These are phyloP conservation scores for Malbranchea zuffiana DNA, from an alignment of 2,329 filamentous ascomycete genomes.

Conservation along the genomic window DNA sequence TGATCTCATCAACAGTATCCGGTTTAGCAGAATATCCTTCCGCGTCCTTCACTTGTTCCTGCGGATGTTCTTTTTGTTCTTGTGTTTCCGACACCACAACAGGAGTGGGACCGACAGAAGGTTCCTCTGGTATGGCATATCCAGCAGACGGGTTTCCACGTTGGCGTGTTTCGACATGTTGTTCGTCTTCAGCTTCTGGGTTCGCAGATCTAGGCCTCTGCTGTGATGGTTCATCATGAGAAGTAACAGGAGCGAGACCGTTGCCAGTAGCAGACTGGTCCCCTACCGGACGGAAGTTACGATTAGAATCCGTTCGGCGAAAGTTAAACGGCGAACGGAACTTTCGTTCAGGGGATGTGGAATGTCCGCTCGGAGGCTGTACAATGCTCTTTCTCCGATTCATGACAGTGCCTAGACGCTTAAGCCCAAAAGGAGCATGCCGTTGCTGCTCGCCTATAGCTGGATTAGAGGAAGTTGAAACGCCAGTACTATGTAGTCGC, in stretches of 20 bases:
- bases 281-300: slow-evolving; percentile 21
- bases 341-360: slow-evolving; percentile 30
- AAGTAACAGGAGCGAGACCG: slow-evolving; percentile 1
- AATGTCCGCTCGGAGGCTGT: slow-evolving; percentile 23
- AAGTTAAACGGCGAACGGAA: slow-evolving; percentile 31
- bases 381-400: slow-evolving; percentile 36
- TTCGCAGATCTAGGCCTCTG: too few species aligned
- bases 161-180: too few species aligned
- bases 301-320: slow-evolving; percentile 13
- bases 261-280: slow-evolving; percentile 12
- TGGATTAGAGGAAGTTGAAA: too few species aligned
- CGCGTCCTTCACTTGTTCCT: slow-evolving; percentile 27
- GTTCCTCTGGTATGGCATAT: slow-evolving; percentile 5
- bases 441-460: too few species aligned
- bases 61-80: too few species aligned
- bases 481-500: too few species aligned
- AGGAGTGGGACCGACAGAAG: too few species aligned
- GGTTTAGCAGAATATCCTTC: slow-evolving; percentile 33
- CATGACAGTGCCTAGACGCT: slow-evolving; percentile 39
- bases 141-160: too few species aligned
- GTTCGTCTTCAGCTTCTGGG: too few species aligned
- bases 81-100: too few species aligned
- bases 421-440: slow-evolving; percentile 34
- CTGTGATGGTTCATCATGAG: too few species aligned
- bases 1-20: slow-evolving; percentile 35